phyloP scores from a whole-genome alignment of 108 stramenopile genomes.

The Cyclostephanos invisitatus region DNA sequence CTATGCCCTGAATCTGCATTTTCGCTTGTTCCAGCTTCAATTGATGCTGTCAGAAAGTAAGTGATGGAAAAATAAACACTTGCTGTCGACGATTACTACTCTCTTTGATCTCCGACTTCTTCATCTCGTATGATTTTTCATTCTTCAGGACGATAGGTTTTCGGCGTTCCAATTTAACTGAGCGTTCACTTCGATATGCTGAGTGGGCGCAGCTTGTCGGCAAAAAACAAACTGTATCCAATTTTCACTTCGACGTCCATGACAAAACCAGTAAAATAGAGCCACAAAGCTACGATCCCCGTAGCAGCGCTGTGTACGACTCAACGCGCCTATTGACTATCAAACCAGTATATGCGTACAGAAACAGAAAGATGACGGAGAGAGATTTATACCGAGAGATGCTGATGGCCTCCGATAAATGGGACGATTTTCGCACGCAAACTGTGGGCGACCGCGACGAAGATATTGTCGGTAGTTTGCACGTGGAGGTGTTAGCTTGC shows the following conservation, averaged over 20 bases:
- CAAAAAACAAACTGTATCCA: slow-evolving; percentile 23
- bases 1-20: slow-evolving; percentile 20
- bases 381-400: slow-evolving; percentile 59
- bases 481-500: slow-evolving; percentile 67
- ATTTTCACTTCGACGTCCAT: slow-evolving; percentile 2
- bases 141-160: slow-evolving; percentile 8
- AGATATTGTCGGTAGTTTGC: slow-evolving; percentile 58
- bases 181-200: slow-evolving; percentile 13
- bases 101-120: not conserved
- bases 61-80: not conserved
- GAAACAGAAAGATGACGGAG: slow-evolving; percentile 65
- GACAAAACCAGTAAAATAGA: not conserved
- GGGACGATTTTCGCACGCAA: slow-evolving; percentile 54
- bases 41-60: slow-evolving; percentile 8
- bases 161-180: too few relatives aligned
- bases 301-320: slow-evolving; percentile 7
- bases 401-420: slow-evolving; percentile 43
- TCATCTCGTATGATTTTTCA: not conserved
- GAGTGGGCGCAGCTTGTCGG: slow-evolving; percentile 40
- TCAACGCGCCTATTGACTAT: slow-evolving; percentile 23
- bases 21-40: not conserved
- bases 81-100: not conserved
- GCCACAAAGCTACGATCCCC: not conserved
- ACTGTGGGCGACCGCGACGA: slow-evolving; percentile 24
- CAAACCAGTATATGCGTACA: slow-evolving; percentile 65